Evolutionary conservation across 2,329 filamentous ascomycete species (phyloP), one percentile per base, ranked within the genome.

Genomic region (Lachnellula suecica): DNA sequence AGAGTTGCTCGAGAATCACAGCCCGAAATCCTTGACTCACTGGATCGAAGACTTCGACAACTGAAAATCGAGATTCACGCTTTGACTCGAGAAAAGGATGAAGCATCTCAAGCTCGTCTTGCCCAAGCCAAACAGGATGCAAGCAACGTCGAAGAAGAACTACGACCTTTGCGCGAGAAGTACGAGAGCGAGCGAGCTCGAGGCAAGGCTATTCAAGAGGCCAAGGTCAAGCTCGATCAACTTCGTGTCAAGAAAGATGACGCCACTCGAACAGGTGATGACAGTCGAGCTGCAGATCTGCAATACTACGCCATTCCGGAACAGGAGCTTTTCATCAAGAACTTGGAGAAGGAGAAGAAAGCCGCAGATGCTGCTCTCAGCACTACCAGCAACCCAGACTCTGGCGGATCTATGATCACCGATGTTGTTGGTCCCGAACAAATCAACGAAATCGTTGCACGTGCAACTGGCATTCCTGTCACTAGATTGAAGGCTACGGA

Each of bases 281-380:
- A 94, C 58, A 81, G 84, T 60, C 91, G 88, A 40, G 94, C 93
- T 53, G 95, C 94, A 44, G 94, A 99, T 72, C 81, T 99, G 58
- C 88, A 95, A 70, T 97, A 97, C 76, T 96, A 96, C 68, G 94
- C 93, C 56, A 97, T 99, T 59, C 94, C 94, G 0, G 93, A 97
- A 67, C 89, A 96, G 61, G 85, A 94, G 68, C 72, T 79, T 24
- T 81, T 85, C 57, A 99, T 99, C 71, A 84, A 87, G 66, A 75
- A 83, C 54, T 82, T 97, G 9, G 94, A 99, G 73, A 78, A 77
- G 46, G 87, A 93, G 58, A 93, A 95, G 71, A 82, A 83, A 15
- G 82, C 81, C 44, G 88, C 89, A 2, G 94, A 97, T 68, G 87
- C 85, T 9, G 82, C 81, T 13, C 74, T 86, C n/a, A 84, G 76